Percentiles rank a stretch among this genome's conserved stretches.
phyloP scores from a whole-genome alignment of 2,329 filamentous ascomycete species.

The Neopestalotiopsis rosae region DNA sequence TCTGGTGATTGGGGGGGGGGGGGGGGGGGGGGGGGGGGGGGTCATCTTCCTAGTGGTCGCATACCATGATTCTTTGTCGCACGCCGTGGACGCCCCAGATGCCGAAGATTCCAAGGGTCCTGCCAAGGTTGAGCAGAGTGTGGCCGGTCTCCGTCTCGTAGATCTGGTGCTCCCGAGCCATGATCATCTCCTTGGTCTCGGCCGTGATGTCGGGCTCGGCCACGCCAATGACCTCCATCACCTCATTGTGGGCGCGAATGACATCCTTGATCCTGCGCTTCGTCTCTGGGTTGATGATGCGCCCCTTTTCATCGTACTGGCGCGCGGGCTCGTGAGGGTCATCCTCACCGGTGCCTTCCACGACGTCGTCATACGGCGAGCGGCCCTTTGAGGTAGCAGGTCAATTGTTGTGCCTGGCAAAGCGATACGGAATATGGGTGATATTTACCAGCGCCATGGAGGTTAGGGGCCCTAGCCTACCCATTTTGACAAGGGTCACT shows the following conservation, averaged over 20 bases:
- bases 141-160: constrained; percentile 55
- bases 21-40: not conserved
- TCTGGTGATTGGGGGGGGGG: not conserved
- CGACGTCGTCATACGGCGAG: constrained; percentile 64
- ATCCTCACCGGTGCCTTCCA: constrained; percentile 52
- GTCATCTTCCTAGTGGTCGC: constrained; percentile 19
- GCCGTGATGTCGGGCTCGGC: constrained; percentile 60
- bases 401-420: not conserved
- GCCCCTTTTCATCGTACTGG: constrained; percentile 60
- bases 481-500: constrained; percentile 45
- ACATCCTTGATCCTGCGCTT: constrained; percentile 61
- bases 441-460: constrained; percentile 59
- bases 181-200: constrained; percentile 41
- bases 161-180: constrained; percentile 47
- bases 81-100: constrained; percentile 60
- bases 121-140: constrained; percentile 41
- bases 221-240: constrained; percentile 67
- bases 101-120: constrained; percentile 45
- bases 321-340: constrained; percentile 49
- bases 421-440: not conserved
- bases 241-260: constrained; percentile 66
- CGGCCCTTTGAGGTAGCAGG: constrained; percentile 49
- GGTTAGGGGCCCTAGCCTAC: constrained; percentile 60
- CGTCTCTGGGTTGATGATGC: constrained; percentile 60
- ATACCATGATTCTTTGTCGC: constrained; percentile 59